Percentiles rank a stretch among this genome's conserved stretches.
phyloP scores from a whole-genome alignment of 2,329 filamentous ascomycete genomes.

The Thielaviopsis populi region DNA sequence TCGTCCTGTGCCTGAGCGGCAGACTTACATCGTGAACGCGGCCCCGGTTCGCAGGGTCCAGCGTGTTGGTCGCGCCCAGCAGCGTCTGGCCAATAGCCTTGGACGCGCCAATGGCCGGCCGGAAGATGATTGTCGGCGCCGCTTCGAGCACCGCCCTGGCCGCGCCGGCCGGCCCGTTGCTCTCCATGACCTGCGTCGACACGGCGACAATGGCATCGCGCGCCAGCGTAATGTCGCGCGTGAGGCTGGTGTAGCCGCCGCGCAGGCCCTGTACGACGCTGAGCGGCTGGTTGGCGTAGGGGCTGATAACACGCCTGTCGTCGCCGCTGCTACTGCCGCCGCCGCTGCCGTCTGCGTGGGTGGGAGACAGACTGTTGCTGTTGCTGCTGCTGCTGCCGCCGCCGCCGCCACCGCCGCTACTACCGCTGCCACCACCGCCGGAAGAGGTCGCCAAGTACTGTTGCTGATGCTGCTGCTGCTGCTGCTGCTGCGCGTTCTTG shows the following conservation, averaged over 20 bases:
- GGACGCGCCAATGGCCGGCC: slow-evolving; percentile 78
- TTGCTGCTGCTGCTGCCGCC: slow-evolving; percentile 15
- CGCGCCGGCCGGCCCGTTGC: slow-evolving; percentile 62
- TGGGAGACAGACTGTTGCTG: slow-evolving; percentile 18
- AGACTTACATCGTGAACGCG: slow-evolving; percentile 71
- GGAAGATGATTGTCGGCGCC: slow-evolving; percentile 83
- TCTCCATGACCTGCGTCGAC: slow-evolving; percentile 80
- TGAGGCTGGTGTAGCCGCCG: slow-evolving; percentile 66
- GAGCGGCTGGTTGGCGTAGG: slow-evolving; percentile 88
- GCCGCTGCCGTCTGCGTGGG: background rate
- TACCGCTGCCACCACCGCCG: background rate
- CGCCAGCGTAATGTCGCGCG: slow-evolving; percentile 74
- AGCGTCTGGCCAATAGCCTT: slow-evolving; percentile 81
- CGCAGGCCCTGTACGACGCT: slow-evolving; percentile 75
- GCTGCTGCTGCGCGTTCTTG: slow-evolving; percentile 24
- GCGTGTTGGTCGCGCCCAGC: slow-evolving; percentile 77
- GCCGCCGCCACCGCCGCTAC: background rate
- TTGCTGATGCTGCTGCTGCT: slow-evolving; percentile 25
- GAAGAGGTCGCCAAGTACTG: background rate
- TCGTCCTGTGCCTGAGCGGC: slow-evolving; percentile 21
- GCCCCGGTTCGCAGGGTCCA: slow-evolving; percentile 69
- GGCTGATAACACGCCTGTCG: slow-evolving; percentile 64
- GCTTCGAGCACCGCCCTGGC: slow-evolving; percentile 63
- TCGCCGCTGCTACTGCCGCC: slow-evolving; percentile 28
- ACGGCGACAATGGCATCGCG: slow-evolving; percentile 89